Conservation (phyloP, 148 eudicot species). For the Heliosperma pusillum region DNA sequence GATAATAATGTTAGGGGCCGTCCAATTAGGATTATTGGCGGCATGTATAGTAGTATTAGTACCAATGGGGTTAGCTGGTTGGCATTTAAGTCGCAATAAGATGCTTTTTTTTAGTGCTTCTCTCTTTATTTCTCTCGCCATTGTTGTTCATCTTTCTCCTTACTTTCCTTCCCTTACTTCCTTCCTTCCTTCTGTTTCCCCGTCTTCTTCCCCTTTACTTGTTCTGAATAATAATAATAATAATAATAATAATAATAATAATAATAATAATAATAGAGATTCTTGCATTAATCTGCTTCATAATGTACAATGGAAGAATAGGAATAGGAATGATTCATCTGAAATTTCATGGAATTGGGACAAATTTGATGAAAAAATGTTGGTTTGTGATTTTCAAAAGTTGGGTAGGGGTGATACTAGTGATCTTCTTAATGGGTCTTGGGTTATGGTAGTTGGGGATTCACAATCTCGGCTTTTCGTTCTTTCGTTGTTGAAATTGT, state of each 20-base stretch:
- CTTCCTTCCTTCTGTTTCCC: constrained; percentile 21
- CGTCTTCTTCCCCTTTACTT: constrained; percentile 21
- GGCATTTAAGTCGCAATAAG: constrained; percentile 91
- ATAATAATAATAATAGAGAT: constrained; percentile 38
- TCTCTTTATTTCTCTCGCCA: constrained; percentile 80
- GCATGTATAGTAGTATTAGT: constrained; percentile 79
- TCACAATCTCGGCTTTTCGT: constrained; percentile 65
- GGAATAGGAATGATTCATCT: constrained; percentile 13
- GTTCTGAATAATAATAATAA: too few species aligned
- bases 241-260: too few species aligned
- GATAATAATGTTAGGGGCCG: constrained; percentile 63
- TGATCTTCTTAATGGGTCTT: constrained; percentile 78
- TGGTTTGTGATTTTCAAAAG: constrained; percentile 65
- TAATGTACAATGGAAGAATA: constrained; percentile 32
- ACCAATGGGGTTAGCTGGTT: constrained; percentile 95
- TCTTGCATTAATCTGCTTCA: constrained; percentile 62
- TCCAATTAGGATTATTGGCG: constrained; percentile 81
- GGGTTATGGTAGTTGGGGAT: constrained; percentile 85
- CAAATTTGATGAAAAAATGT: constrained; percentile 34
- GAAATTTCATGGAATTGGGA: constrained; percentile 62
- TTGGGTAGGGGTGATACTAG: constrained; percentile 49
- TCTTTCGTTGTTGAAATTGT: constrained; percentile 58
- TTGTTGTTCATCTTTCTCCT: constrained; percentile 86
- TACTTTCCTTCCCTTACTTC: constrained; percentile 59
- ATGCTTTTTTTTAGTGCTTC: constrained; percentile 89